Evolutionary conservation across 495 filamentous ascomycete species (phyloP).

Genomic region (Cryomyces minteri): DNA sequence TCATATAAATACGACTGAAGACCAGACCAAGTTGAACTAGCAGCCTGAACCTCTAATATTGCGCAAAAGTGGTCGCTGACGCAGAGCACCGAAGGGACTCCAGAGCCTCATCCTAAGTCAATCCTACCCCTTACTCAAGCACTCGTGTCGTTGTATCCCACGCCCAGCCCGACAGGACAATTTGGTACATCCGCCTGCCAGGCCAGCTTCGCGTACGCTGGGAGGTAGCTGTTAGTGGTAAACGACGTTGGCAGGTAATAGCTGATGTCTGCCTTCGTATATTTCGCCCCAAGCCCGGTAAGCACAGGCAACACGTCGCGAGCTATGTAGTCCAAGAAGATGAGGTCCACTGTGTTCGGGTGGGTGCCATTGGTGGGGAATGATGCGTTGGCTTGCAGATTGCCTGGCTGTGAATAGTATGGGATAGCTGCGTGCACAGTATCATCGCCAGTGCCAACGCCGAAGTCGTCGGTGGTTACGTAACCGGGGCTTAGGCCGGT

Average conservation of each 20-base stretch:
- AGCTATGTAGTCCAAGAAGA: conserved; percentile 20
- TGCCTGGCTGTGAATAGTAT: conserved; percentile 8
- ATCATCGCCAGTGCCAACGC: conserved; percentile 19
- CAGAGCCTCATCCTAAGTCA: too few species aligned
- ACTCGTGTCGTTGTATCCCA: conserved; percentile 4
- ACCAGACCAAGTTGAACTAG: too few species aligned
- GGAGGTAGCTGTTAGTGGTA: conserved; percentile 30
- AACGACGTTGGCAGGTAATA: conserved; percentile 26
- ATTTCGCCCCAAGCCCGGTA: conserved; percentile 21
- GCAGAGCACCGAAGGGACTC: too few species aligned
- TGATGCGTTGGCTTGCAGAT: conserved; percentile 16
- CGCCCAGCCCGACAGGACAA: conserved; percentile 21
- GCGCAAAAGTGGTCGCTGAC: too few species aligned
- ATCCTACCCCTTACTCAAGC: not conserved
- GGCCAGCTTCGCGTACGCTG: conserved; percentile 24
- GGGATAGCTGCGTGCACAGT: conserved; percentile 17
- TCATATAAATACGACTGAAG: too few species aligned
- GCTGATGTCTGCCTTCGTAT: conserved; percentile 19
- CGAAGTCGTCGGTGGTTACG: conserved; percentile 25
- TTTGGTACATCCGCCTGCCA: conserved; percentile 30
- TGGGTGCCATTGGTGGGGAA: conserved; percentile 15
- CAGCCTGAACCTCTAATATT: too few species aligned
- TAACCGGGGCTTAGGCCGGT: conserved; percentile 20
- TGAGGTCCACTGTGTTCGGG: conserved; percentile 14
- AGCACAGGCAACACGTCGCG: conserved; percentile 16